Base-by-base conservation (phyloP, 2,329 filamentous ascomycete genomes). In the Sclerotinia trifoliorum region DNA sequence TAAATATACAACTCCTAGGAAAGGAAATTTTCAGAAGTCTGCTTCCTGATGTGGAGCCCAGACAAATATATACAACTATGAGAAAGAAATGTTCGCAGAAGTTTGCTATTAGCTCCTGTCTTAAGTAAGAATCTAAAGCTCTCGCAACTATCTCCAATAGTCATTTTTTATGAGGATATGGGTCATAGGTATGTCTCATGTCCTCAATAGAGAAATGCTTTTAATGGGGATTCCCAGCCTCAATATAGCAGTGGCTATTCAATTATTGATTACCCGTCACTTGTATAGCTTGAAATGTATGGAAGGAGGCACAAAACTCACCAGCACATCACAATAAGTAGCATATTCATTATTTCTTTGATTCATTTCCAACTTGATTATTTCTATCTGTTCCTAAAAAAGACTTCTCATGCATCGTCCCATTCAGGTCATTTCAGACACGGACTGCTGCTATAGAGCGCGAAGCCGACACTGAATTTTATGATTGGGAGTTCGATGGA, bases 151-250 rank as follows among this genome's bases (percentile, higher is more conserved):
- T 19, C 39, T 58, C 29, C 5, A 3, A 32, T 19, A 46, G 1
- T 57, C 21, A 57, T 42, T 5, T 24, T 19, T 1, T 7, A 11
- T 24, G 19, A 46, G 24, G 8, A 11, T 60, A 21, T 60, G 24
- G 10, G n/a, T 26, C 8, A 26, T 58, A 46, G 21, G 39, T 21
- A 46, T 42, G 24, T 26, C 17, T 11, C 17, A 60, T 21, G 5
- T 60, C 5, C 13, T 15, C 0, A 57, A 10, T 1, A 2, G 2
- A 29, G 24, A 3, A 4, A 21, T 5, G 1, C 5, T 19, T 8
- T 46, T 0, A 17, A 13, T 6, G 1, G 8, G 10, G 5, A 13
- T 5, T 5, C 2, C 2, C 21, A 6, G 5, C n/a, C 7, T 29
- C 8, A 46, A 7, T 5, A 21, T 29, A 21, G 4, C 21, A 3